Percentiles rank a stretch among this genome's conserved stretches.
phyloP scores from a whole-genome alignment of 2,329 filamentous ascomycete genomes.

The Beauveria varroae region DNA sequence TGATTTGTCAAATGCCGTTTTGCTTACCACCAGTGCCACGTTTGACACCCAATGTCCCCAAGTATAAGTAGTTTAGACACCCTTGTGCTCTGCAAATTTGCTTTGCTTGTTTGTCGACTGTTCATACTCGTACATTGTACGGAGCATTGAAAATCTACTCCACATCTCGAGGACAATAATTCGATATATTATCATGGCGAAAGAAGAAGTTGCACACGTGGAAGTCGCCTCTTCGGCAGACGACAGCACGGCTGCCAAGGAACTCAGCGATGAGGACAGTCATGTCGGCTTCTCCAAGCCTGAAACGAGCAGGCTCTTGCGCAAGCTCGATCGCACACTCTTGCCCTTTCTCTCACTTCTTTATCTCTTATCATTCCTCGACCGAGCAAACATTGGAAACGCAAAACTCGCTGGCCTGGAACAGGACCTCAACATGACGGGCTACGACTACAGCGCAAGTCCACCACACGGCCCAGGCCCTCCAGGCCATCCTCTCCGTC shows the following conservation, averaged over 20 bases:
- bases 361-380: constrained; percentile 48
- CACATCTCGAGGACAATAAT: no score
- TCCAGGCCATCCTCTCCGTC: no score
- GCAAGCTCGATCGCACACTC: constrained; percentile 43
- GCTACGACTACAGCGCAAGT: constrained; percentile 42
- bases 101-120: no score
- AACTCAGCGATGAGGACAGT: constrained; percentile 3
- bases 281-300: constrained; percentile 20
- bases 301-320: constrained; percentile 38
- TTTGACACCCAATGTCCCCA: no score
- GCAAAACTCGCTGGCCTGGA: constrained; percentile 49
- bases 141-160: no score
- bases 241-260: neutral
- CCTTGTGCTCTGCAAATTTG: no score
- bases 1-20: no score
- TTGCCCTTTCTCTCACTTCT: constrained; percentile 51
- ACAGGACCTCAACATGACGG: constrained; percentile 21
- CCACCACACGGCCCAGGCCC: neutral
- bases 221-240: constrained; percentile 2
- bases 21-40: no score
- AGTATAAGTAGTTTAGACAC: no score
- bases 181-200: neutral
- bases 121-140: no score
- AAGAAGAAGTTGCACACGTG: neutral
- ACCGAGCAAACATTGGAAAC: constrained; percentile 42